Evolutionary conservation across 106 monocot genomes (phyloP), one percentile per base, ranked within the genome.

Genomic region (Cymbidium sinense): DNA sequence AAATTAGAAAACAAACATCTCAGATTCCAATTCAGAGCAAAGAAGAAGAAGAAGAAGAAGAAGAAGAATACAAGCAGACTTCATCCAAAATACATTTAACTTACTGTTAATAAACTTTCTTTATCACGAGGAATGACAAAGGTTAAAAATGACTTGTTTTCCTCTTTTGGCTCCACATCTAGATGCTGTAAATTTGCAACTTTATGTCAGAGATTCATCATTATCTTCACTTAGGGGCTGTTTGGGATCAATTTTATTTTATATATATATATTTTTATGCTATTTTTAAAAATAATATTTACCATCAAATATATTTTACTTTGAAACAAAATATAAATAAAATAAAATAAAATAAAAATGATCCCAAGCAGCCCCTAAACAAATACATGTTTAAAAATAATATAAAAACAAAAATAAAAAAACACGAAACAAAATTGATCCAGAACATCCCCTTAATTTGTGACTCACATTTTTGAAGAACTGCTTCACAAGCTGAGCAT

Each of bases 51-150:
- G n/a, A n/a, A n/a, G n/a, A n/a, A n/a, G n/a, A n/a, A n/a, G n/a
- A n/a, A n/a, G n/a, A n/a, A n/a, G n/a, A n/a, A n/a, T n/a, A n/a
- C n/a, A n/a, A n/a, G n/a, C n/a, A n/a, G n/a, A 21, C 10, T 65
- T 17, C 17, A 31, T 67, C 33, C 11, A 67, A 67, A 67, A 25
- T 25, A 67, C 31, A 33, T 21, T 31, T 33, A 31, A 79, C 41
- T 81, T 88, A 96, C 96, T 43, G 91, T 86, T 39, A 96, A 78
- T 52, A 93, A 85, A 1, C 70, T 81, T 69, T 96, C 96, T 79
- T 96, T 96, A 31, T 93, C 89, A 75, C 73, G 93, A 75, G 96
- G 91, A 78, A 96, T 96, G 47, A 96, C 82, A 77, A 89, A 96
- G 35, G 91, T 96, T 64, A 96, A 77, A 77, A 88, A 91, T 47